A percentile compares a stretch with the other conserved stretches of the same genome.
Conservation (phyloP, 129 eudicot genomes). For the Solidago caesia region DNA sequence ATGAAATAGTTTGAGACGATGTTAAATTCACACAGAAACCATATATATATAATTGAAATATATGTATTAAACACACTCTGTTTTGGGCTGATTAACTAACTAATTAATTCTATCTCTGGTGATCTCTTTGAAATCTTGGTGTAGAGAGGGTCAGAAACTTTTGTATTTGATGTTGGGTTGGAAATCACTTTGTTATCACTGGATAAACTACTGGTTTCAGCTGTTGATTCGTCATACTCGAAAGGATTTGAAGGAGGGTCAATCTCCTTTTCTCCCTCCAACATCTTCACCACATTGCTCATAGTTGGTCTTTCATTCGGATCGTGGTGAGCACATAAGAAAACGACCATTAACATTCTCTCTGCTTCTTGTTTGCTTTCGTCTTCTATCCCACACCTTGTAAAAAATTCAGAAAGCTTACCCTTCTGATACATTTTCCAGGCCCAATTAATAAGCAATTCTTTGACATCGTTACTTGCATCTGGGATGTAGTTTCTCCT, state of each 20-base stretch:
- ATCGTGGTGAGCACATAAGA: conserved; percentile 8
- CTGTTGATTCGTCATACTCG: background rate
- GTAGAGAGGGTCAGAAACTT: background rate
- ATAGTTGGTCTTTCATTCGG: conserved; percentile 8
- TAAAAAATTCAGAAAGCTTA: background rate
- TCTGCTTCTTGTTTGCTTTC: conserved; percentile 8
- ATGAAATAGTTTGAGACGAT: too few species aligned
- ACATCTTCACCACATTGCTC: conserved; percentile 10
- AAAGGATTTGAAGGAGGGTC: background rate
- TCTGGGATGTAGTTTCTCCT: background rate
- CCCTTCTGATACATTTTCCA: conserved; percentile 6
- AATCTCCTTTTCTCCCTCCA: conserved; percentile 13
- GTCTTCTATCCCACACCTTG: background rate
- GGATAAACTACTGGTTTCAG: background rate
- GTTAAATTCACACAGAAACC: too few species aligned
- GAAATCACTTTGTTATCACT: background rate
- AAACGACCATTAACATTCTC: conserved; percentile 9
- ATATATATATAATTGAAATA: too few species aligned
- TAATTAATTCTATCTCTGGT: background rate
- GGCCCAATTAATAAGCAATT: background rate
- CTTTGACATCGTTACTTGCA: background rate
- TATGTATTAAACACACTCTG: too few species aligned
- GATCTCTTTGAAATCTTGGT: background rate
- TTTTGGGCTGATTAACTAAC: too few species aligned
- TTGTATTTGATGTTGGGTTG: background rate